Base-by-base conservation (phyloP, 73 alveolate genomes). In the Paramecium primaurelia region DNA sequence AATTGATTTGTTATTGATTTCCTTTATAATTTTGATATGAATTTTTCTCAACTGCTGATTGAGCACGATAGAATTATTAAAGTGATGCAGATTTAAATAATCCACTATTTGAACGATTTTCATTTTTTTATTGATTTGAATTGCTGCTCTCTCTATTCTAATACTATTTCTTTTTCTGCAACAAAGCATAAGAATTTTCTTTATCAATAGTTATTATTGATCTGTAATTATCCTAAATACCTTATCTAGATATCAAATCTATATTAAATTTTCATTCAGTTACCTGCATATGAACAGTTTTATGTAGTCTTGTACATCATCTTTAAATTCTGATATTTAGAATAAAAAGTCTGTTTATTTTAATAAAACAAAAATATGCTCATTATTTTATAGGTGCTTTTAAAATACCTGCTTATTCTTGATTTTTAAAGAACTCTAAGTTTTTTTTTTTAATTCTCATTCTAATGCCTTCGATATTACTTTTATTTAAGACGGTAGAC, bases 331-430 rank as follows among this genome's bases (percentile, higher is more conserved):
- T 54, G 69, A 54, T 54, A 54, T 54, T 54, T 18, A 18, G 69
- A 54, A 37, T 36, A 73, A 73, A 73, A 36, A 73, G 87, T 73
- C 87, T 73, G 87, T 73, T 73, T 73, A 73, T 73, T 73, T 73
- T 73, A 73, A 64, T 64, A 64, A 11, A 64, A 28, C 47, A 64
- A 40, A 32, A 64, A 32, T 64, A 64, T 32, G 84, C 22, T 64
- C 84, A 64, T 28, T 28, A 22, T 64, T 64, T 64, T 32, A 64
- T 4, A 64, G 84, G 51, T 16, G 84, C 49, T 1, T 64, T 64
- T 11, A 12, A 64, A 34, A 2, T 28, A 6, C 28, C 32, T 64
- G 26, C 54, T 64, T 28, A 10, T 64, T 64, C 84, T 34, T 28
- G 47, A 12, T 64, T 28, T 26, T 28, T 3, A 20, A 64, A 64